Conservation (phyloP, 768 basidiomycete genomes). For the Macrolepiota dolichaula region DNA sequence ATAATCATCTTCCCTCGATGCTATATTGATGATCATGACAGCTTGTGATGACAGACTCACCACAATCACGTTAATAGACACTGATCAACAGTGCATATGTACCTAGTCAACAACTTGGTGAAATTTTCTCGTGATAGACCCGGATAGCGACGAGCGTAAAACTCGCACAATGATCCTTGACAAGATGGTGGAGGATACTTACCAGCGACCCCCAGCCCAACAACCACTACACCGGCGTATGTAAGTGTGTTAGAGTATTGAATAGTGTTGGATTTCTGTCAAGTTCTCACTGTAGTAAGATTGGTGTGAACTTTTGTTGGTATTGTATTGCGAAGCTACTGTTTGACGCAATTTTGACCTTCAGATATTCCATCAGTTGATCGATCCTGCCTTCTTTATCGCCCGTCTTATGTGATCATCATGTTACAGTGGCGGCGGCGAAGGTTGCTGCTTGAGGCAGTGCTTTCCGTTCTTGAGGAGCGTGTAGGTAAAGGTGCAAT, state of each 20-base stretch:
- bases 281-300: background rate
- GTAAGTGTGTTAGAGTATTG: background rate
- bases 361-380: background rate
- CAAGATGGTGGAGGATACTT: no score
- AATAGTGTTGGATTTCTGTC: background rate
- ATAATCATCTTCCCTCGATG: background rate
- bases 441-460: background rate
- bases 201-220: background rate
- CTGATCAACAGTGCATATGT: no score
- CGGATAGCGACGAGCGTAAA: no score
- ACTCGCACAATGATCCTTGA: no score
- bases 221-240: background rate
- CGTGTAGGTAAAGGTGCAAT: background rate
- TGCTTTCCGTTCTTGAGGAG: background rate
- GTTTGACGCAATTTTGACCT: background rate
- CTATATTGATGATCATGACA: background rate
- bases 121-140: no score
- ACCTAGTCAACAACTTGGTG: no score
- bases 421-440: background rate
- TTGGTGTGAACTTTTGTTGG: background rate
- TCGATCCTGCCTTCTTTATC: constrained; percentile 3
- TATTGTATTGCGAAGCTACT: background rate
- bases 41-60: background rate
- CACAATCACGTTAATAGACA: background rate
- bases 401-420: background rate